These are phyloP conservation scores for Arthrobotrys sphaeroides DNA, from an alignment of 2,329 filamentous ascomycete species.

Conservation along the genomic window DNA sequence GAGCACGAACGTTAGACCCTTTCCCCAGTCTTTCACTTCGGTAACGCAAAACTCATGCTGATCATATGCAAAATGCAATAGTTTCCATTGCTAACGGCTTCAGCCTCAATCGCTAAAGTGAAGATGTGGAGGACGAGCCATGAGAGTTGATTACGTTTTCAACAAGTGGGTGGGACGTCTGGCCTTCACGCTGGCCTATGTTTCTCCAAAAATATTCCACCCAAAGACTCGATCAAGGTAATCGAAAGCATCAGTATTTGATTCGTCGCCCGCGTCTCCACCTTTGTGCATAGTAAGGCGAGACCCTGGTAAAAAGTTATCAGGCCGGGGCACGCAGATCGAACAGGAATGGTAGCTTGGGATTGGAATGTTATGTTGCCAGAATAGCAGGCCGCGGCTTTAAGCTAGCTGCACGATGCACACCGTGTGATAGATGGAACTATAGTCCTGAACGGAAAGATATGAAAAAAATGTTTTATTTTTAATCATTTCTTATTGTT, in stretches of 20 bases:
- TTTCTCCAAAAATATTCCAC: slow-evolving; percentile 15
- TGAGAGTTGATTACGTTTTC: not conserved
- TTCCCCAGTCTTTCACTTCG: slow-evolving; percentile 10
- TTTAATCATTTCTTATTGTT: not conserved
- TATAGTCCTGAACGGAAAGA: slow-evolving; percentile 16
- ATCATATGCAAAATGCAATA: slow-evolving; percentile 49
- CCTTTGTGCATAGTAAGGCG: slow-evolving; percentile 38
- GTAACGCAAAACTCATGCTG: slow-evolving; percentile 17
- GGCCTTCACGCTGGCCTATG: not conserved
- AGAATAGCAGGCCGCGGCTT: not conserved
- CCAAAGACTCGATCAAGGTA: slow-evolving; percentile 16
- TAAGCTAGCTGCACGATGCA: slow-evolving; percentile 12
- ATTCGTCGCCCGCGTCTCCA: slow-evolving; percentile 1
- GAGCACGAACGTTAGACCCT: slow-evolving; percentile 18
- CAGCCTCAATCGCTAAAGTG: slow-evolving; percentile 36
- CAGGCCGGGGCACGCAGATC: slow-evolving; percentile 18
- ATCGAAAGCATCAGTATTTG: slow-evolving; percentile 16
- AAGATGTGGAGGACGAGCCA: slow-evolving; percentile 6
- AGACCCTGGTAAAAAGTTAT: slow-evolving; percentile 33
- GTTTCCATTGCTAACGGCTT: slow-evolving; percentile 32
- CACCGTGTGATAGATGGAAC: slow-evolving; percentile 22
- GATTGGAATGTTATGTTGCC: not conserved
- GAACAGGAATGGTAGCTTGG: not conserved
- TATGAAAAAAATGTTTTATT: too few relatives aligned
- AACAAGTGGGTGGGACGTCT: not conserved